phyloP scores from a whole-genome alignment of 2,329 filamentous ascomycete species.

The Ilyonectria destructans region DNA sequence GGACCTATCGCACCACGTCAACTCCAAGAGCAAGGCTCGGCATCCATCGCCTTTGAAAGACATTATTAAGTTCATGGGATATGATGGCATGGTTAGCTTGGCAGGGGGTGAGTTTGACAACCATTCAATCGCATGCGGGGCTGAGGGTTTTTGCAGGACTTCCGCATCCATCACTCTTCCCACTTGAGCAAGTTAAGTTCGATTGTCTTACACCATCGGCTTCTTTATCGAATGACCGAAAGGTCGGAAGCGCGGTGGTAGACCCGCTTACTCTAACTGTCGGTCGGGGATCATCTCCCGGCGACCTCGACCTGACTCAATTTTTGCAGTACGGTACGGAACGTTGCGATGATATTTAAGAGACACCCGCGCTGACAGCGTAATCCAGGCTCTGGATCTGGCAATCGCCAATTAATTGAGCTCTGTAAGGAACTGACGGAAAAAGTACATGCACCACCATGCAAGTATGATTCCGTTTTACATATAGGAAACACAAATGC shows the following conservation, averaged over 20 bases:
- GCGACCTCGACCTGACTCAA: slow-evolving; percentile 37
- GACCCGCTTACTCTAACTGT: slow-evolving; percentile 19
- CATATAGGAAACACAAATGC: slow-evolving; percentile 53
- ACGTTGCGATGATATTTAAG: too few species aligned
- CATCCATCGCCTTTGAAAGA: slow-evolving; percentile 54
- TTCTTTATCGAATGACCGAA: slow-evolving; percentile 8
- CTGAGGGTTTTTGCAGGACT: slow-evolving; percentile 39
- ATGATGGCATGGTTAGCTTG: slow-evolving; percentile 54
- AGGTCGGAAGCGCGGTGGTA: not conserved
- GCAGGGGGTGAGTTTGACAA: slow-evolving; percentile 46
- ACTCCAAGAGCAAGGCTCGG: slow-evolving; percentile 48
- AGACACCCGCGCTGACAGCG: not conserved
- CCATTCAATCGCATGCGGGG: not conserved
- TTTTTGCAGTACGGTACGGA: slow-evolving; percentile 40
- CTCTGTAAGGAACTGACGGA: slow-evolving; percentile 41
- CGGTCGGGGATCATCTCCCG: slow-evolving; percentile 19
- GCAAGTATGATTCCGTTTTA: slow-evolving; percentile 45
- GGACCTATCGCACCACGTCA: slow-evolving; percentile 54
- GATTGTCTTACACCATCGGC: slow-evolving; percentile 27
- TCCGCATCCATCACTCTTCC: slow-evolving; percentile 51
- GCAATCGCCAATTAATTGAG: slow-evolving; percentile 37
- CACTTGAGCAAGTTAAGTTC: slow-evolving; percentile 38
- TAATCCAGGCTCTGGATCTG: slow-evolving; percentile 35
- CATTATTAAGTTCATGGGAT: slow-evolving; percentile 53
- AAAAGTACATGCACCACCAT: slow-evolving; percentile 42